Base-by-base conservation (phyloP, 805 yeast species). In the Lachancea nothofagi region DNA sequence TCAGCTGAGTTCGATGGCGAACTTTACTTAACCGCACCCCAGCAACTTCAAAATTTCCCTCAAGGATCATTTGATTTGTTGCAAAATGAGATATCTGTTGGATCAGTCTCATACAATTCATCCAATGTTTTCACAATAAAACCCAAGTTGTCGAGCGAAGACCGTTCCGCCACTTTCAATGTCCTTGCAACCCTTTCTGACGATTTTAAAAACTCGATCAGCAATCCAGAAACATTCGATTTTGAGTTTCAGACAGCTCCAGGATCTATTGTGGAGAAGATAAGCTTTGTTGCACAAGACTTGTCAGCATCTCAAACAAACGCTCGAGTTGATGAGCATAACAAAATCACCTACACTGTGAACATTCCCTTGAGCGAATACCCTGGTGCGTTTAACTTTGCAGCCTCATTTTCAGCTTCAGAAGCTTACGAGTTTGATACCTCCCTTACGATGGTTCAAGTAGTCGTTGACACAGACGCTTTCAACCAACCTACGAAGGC, bases 301-400 rank as follows among this genome's bases (percentile, higher is more conserved):
- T 22, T 45, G 7, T 38, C 49, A 14, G 29, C 24, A 7, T 34
- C 55, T 12, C 45, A 49, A 7, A 50, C 59, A 5, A 51, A 57
- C 33, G 57, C 58, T 34, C 60, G 59, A 17, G 49, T 51, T 14
- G 38, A 37, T 18, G 34, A 40, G 7, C 49, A 53, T 38, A 49
- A 42, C 9, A 50, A 55, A 7, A 57, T 57, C 4, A 57, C 59
- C 53, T 59, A 57, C 41, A 50, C 55, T 3, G 47, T 55, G 14
- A 54, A 55, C 31, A 42, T 59, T 10, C 64, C 64, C 32, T 17
- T 53, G 10, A 29, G 44, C 12, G 41, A 45, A 18, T 45, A 57
- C 19, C 37, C 38, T 9, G 40, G 43, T 8, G 40, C 55, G 8
- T 29, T 54, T 7, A 40, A 43, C 17, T 49, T 59, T 25, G 45